These are phyloP conservation scores for Tylopilus balloui DNA, from an alignment of 768 basidiomycete genomes.

Conservation along the genomic window DNA sequence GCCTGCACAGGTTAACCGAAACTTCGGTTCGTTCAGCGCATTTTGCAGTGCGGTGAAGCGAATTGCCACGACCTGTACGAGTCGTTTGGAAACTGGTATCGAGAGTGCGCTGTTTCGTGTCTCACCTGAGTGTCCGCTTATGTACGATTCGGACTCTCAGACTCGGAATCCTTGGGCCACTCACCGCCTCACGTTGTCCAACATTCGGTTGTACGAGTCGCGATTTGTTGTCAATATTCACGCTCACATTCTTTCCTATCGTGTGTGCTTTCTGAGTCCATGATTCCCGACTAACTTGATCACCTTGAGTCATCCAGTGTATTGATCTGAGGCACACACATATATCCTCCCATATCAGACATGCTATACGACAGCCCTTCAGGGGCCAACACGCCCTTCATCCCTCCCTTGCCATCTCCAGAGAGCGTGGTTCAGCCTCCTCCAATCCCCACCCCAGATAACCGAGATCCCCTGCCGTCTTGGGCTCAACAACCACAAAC, in stretches of 20 bases:
- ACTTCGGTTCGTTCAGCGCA: neutral
- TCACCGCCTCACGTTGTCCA: neutral
- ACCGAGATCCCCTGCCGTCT: slow-evolving; percentile 27
- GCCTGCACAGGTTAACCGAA: neutral
- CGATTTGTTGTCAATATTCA: slow-evolving; percentile 4
- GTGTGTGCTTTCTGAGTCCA: slow-evolving; percentile 12
- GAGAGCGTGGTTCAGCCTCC: slow-evolving; percentile 34
- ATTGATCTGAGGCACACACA: slow-evolving; percentile 17
- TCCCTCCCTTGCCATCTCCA: slow-evolving; percentile 37
- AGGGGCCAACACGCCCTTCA: slow-evolving; percentile 35
- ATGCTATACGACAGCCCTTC: slow-evolving; percentile 32
- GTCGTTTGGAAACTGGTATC: neutral
- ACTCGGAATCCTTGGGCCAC: slow-evolving; percentile 5
- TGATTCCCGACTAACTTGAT: slow-evolving; percentile 7
- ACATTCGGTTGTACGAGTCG: slow-evolving; percentile 16
- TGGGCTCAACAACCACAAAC: slow-evolving; percentile 36
- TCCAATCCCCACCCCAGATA: slow-evolving; percentile 29
- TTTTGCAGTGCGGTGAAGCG: neutral
- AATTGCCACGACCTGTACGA: slow-evolving; percentile 8
- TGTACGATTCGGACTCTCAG: slow-evolving; percentile 6
- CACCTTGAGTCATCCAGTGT: slow-evolving; percentile 17
- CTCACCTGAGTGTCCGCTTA: neutral
- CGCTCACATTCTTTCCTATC: neutral
- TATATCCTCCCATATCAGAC: slow-evolving; percentile 20
- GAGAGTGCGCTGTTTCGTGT: slow-evolving; percentile 2